These are phyloP conservation scores for Amanita rimosa DNA, from an alignment of 768 basidiomycete species.

Conservation along the genomic window DNA sequence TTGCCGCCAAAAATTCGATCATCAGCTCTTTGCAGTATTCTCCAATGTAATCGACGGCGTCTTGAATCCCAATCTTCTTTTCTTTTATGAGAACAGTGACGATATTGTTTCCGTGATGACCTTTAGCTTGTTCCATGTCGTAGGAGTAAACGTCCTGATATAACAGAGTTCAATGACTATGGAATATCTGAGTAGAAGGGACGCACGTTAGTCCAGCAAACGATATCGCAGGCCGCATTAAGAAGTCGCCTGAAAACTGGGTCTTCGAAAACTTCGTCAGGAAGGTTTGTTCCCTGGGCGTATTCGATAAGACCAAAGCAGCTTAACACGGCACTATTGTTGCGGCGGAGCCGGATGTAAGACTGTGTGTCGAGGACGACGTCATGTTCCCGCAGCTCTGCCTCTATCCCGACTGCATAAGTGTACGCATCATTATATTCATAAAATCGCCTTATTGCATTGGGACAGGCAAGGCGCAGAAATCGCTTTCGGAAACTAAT, in stretches of 20 bases:
- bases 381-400: slow-evolving; percentile 45
- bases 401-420: slow-evolving; percentile 46
- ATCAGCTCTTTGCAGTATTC: slow-evolving; percentile 37
- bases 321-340: slow-evolving; percentile 56
- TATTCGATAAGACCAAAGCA: slow-evolving; percentile 58
- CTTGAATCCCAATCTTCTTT: slow-evolving; percentile 40
- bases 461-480: slow-evolving; percentile 31
- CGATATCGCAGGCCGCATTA: slow-evolving; percentile 50
- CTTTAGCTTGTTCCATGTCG: slow-evolving; percentile 61
- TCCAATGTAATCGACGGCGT: slow-evolving; percentile 47
- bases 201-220: slow-evolving; percentile 63
- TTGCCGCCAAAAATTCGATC: slow-evolving; percentile 34
- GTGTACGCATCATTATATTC: slow-evolving; percentile 45
- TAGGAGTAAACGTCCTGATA: slow-evolving; percentile 60
- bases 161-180: slow-evolving; percentile 2
- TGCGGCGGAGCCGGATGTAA: slow-evolving; percentile 49
- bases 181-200: not conserved
- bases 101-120: slow-evolving; percentile 55
- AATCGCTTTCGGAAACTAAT: slow-evolving; percentile 44
- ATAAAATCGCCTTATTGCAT: slow-evolving; percentile 36
- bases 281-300: slow-evolving; percentile 48
- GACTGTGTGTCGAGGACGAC: slow-evolving; percentile 41
- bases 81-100: slow-evolving; percentile 58
- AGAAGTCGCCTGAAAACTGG: slow-evolving; percentile 41
- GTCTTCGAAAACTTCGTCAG: slow-evolving; percentile 50